Conservation (phyloP, 2,329 filamentous ascomycete species). For the Clonostachys solani region DNA sequence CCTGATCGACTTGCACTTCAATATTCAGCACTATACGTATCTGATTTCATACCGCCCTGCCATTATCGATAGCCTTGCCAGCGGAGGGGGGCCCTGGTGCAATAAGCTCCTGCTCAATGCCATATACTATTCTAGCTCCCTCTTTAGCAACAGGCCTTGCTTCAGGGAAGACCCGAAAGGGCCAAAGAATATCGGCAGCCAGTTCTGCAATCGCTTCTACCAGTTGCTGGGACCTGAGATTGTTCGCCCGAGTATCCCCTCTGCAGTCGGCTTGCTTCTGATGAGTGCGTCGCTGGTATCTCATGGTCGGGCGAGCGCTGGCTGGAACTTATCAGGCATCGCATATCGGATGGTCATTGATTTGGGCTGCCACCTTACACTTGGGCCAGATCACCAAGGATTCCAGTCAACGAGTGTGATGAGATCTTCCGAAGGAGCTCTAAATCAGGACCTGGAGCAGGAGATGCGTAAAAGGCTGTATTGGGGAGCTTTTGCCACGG, state of each 20-base stretch:
- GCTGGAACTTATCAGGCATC: slow-evolving; percentile 26
- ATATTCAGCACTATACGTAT: slow-evolving; percentile 27
- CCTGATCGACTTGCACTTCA: slow-evolving; percentile 28
- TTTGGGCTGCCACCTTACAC: slow-evolving; percentile 26
- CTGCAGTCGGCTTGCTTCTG: slow-evolving; percentile 24
- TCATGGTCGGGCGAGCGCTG: slow-evolving; percentile 23
- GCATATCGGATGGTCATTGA: slow-evolving; percentile 33
- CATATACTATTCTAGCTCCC: slow-evolving; percentile 31
- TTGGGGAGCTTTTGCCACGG: slow-evolving; percentile 25
- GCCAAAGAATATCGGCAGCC: slow-evolving; percentile 27
- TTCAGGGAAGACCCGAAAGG: slow-evolving; percentile 23
- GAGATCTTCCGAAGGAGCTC: slow-evolving; percentile 14
- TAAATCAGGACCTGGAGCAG: slow-evolving; percentile 18
- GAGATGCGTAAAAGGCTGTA: slow-evolving; percentile 26
- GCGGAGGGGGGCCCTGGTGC: slow-evolving; percentile 26
- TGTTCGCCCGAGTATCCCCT: slow-evolving; percentile 27
- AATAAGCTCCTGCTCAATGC: slow-evolving; percentile 32
- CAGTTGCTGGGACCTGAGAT: slow-evolving; percentile 24
- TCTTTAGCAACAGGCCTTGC: slow-evolving; percentile 28
- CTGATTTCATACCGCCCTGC: slow-evolving; percentile 30
- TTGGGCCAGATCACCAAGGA: slow-evolving; percentile 15
- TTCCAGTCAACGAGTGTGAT: slow-evolving; percentile 14
- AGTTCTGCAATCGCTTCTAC: slow-evolving; percentile 29
- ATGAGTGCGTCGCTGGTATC: slow-evolving; percentile 24
- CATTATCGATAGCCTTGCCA: slow-evolving; percentile 29